Evolutionary conservation across 192 early-diverging fungal species (phyloP), one percentile per base, ranked within the genome.

Genomic region (Thoreauomyces humboldtii): DNA sequence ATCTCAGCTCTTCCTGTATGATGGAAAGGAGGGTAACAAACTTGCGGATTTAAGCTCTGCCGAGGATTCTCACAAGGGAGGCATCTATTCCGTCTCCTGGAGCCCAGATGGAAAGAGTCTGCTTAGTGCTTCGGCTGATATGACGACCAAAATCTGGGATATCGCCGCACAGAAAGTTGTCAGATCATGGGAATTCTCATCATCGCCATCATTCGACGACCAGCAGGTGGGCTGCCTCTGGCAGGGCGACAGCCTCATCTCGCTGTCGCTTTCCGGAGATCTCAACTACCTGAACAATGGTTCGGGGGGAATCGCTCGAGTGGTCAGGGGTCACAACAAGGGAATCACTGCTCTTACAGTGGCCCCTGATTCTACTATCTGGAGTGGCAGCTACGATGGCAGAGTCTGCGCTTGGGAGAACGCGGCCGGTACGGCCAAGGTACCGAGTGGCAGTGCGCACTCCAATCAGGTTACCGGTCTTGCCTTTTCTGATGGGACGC

Each of bases 201-300:
- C 19, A 11, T 35, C 45, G 4, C 61, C 61, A 15, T 51, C 61
- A n/a, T 48, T 88, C 43, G 87, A 88, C 28, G 77, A 91, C 57
- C 95, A 97, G 72, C 96, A 98, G 77, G 88, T 98, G 22, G 96
- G 96, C 50, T 89, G 88, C 59, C 70, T 96, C 64, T 97, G 95
- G 95, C 82, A 83, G 29, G 90, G 87, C 35, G 72, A 84, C 48
- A 64, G 85, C 53, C 63, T 96, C 5, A 52, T 98, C 43, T 86
- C 87, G 47, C 72, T 92, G 27, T 93, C 94, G 12, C 76, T 96
- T 17, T 89, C 82, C 15, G 96, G 96, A 28, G 84, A 91, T 59
- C 73, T 98, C 56, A 94, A 93, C 76, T 92, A 90, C 51, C 74
- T 98, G 34, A 87, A 91, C 58, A 72, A 74, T 27, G 74, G 71